A percentile compares a stretch with the other conserved stretches of the same genome.
phyloP scores from a whole-genome alignment of 139 green algal species.

The Chlamydomonas incerta region DNA sequence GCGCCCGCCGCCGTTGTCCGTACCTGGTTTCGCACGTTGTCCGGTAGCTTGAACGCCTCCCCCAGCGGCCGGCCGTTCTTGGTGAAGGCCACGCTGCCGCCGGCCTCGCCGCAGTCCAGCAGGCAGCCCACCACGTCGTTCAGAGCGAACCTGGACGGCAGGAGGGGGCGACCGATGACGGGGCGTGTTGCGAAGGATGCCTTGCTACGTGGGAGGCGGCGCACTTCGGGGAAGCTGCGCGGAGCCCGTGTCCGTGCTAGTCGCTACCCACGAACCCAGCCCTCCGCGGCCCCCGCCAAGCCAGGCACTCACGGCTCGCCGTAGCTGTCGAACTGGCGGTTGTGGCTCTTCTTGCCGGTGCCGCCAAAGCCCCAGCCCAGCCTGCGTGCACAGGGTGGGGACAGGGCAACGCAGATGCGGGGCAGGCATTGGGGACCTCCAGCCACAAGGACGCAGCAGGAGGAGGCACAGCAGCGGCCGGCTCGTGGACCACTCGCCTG shows the following conservation, averaged over 20 bases:
- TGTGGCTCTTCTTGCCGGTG: slow-evolving; percentile 78
- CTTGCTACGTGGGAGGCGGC: no score
- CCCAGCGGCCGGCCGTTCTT: slow-evolving; percentile 75
- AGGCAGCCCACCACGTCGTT: slow-evolving; percentile 69
- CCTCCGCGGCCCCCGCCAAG: no score
- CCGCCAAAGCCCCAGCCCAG: slow-evolving; percentile 24
- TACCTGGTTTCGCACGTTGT: slow-evolving; percentile 55
- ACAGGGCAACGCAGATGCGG: no score
- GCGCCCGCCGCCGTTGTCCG: not conserved
- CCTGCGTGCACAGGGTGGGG: no score
- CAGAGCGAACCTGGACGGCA: slow-evolving; percentile 34
- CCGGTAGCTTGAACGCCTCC: slow-evolving; percentile 69
- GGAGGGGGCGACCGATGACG: no score
- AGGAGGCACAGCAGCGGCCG: no score
- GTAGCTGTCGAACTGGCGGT: slow-evolving; percentile 77
- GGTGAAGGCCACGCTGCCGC: slow-evolving; percentile 62
- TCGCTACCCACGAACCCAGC: no score
- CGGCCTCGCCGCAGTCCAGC: slow-evolving; percentile 27
- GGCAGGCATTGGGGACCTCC: no score
- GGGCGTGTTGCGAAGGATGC: no score
- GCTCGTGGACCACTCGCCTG: not conserved
- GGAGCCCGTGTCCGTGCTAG: not conserved
- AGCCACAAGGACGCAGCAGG: no score
- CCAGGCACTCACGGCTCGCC: slow-evolving; percentile 49
- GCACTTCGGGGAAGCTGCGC: not conserved